phyloP scores from a whole-genome alignment of 495 filamentous ascomycete genomes.

The Talaromyces nanjingensis region DNA sequence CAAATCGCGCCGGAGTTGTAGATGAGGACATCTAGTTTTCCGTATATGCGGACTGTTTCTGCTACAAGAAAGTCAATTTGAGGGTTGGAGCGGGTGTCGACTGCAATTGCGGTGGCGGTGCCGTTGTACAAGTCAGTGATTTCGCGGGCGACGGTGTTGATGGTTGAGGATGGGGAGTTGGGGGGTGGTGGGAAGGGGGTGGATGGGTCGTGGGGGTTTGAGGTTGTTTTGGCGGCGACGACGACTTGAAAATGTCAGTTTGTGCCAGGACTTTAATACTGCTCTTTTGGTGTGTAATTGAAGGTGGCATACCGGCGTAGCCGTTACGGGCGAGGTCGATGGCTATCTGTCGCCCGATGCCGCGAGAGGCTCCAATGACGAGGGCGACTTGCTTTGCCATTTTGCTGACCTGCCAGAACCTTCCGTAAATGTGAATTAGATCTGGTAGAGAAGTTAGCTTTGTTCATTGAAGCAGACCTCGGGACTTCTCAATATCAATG shows the following conservation, averaged over 20 bases:
- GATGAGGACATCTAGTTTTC: slow-evolving; percentile 62
- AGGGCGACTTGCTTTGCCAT: slow-evolving; percentile 52
- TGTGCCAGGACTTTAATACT: neutral
- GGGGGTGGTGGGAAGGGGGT: slow-evolving; percentile 70
- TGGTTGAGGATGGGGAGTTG: slow-evolving; percentile 72
- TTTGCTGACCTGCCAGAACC: neutral
- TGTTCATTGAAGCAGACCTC: neutral
- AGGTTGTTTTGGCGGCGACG: slow-evolving; percentile 73
- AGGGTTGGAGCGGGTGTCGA: slow-evolving; percentile 59
- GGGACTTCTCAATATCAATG: neutral
- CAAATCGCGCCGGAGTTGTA: slow-evolving; percentile 87
- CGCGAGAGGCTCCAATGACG: slow-evolving; percentile 66
- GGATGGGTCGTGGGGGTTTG: slow-evolving; percentile 43
- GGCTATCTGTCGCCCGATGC: slow-evolving; percentile 74
- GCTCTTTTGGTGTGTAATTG: neutral
- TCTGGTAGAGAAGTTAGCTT: neutral
- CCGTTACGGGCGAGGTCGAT: slow-evolving; percentile 65
- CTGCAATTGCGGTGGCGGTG: slow-evolving; percentile 56
- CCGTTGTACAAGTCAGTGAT: slow-evolving; percentile 57
- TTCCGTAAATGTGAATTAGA: neutral
- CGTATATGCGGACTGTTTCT: slow-evolving; percentile 54
- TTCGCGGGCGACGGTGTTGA: slow-evolving; percentile 76
- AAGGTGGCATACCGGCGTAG: slow-evolving; percentile 51
- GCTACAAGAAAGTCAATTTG: slow-evolving; percentile 58
- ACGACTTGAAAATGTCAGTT: slow-evolving; percentile 48